Base-by-base conservation (phyloP, 768 basidiomycete species). In the Omphalotus guepiniiformis region DNA sequence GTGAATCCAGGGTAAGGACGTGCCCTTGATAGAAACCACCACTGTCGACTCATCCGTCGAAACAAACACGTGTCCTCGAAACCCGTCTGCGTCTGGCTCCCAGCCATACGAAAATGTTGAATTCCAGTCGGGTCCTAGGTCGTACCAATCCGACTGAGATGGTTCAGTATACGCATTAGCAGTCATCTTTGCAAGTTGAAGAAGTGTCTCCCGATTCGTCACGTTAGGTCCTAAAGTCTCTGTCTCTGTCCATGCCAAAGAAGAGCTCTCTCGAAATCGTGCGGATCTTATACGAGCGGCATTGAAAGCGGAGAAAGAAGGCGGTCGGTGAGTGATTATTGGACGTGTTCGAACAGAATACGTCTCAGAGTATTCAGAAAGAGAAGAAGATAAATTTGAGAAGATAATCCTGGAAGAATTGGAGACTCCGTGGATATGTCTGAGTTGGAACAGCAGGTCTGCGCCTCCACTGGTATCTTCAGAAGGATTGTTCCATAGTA, bases 11-110 rank as follows among this genome's bases (percentile, higher is more conserved):
- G 85, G 72, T 1, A 87, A 82, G 1, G 89, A 90, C 0, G 95
- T 98, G n/a, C 95, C 95, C 60, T 98, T 97, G 66, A 97, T 75
- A 19, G 91, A 79, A 45, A 97, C 72, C 23, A 96, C 72, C 19
- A 97, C 88, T 0, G 90, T 95, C 12, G 81, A 80, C 55, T 94
- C 92, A 63, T 90, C 85, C 8, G 72, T 71, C 1, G 81, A 80
- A n/a, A 85, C 88, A 55, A 95, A 96, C 18, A 98, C 68, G 57
- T 97, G 93, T 0, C 95, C 95, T 37, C 95, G 78, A 50, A 97
- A 79, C 0, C 93, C 93, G 61, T 96, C 90, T n/a, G 82, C 82
- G 21, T 85, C 79, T 0, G 88, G 84, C 54, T 87, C 81, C 93
- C 94, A 97, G 11, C 95, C 95, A 55, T 93, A 85, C 0, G 93